Percentiles rank a stretch among this genome's conserved stretches.
phyloP scores from a whole-genome alignment of 306 rosid species.

The Lotus japonicus region DNA sequence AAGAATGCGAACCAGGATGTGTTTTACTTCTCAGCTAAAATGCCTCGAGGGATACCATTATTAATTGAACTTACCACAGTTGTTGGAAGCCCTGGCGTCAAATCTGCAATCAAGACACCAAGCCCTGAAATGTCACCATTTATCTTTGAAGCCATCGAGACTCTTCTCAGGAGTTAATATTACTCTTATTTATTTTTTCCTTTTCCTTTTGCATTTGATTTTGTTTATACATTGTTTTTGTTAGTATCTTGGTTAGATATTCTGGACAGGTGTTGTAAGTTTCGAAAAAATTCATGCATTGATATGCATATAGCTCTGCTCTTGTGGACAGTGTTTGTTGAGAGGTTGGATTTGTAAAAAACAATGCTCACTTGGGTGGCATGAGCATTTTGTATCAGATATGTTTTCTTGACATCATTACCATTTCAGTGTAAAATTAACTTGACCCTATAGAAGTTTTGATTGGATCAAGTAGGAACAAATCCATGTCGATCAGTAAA shows the following conservation, averaged over 20 bases:
- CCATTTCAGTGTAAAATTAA: neutral
- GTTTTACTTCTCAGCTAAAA: slow-evolving; percentile 84
- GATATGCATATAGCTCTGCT: slow-evolving; percentile 10
- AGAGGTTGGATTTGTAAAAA: slow-evolving; percentile 21
- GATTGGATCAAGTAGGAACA: neutral
- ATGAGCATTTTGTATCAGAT: slow-evolving; percentile 11
- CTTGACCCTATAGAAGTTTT: neutral
- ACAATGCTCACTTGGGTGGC: slow-evolving; percentile 8
- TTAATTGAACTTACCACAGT: slow-evolving; percentile 72
- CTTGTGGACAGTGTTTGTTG: slow-evolving; percentile 17
- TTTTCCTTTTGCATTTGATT: slow-evolving; percentile 20
- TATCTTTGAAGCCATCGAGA: slow-evolving; percentile 79
- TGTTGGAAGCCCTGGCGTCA: slow-evolving; percentile 67
- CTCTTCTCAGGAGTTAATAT: slow-evolving; percentile 54
- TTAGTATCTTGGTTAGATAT: slow-evolving; percentile 33
- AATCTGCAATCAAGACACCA: slow-evolving; percentile 93
- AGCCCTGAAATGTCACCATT: slow-evolving; percentile 73
- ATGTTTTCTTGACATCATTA: neutral
- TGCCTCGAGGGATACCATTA: slow-evolving; percentile 76
- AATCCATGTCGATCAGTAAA: neutral
- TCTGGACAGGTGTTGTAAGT: slow-evolving; percentile 18
- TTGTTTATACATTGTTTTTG: slow-evolving; percentile 25
- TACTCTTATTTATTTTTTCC: neutral
- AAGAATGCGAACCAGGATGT: slow-evolving; percentile 91
- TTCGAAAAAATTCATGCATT: neutral